Percentiles rank a stretch among this genome's conserved stretches.
Conservation (phyloP, 768 basidiomycete genomes). For the Amanita pallidorosea region DNA sequence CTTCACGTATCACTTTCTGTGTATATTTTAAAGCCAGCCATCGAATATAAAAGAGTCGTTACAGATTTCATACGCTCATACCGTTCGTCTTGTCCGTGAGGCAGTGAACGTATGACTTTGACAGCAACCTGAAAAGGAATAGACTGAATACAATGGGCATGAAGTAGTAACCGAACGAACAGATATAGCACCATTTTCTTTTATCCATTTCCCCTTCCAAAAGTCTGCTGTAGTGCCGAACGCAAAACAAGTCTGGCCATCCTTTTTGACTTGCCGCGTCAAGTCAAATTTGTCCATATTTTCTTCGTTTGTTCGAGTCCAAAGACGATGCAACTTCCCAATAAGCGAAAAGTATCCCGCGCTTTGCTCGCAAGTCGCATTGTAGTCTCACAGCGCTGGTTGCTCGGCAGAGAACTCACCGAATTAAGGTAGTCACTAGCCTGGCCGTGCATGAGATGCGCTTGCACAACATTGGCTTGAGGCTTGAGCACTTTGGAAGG, state of each 20-base stretch:
- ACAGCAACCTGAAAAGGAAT: not conserved
- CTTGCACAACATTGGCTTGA: too few relatives aligned
- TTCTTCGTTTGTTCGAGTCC: not conserved
- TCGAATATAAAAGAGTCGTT: not conserved
- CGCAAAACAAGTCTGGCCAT: conserved; percentile 7
- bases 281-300: not conserved
- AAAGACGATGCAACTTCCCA: too few relatives aligned
- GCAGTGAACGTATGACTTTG: conserved; percentile 3
- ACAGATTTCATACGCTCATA: not conserved
- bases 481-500: too few relatives aligned
- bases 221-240: conserved; percentile 11
- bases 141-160: not conserved
- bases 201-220: conserved; percentile 8
- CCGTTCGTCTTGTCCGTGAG: not conserved
- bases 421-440: too few relatives aligned
- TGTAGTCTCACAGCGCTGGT: too few relatives aligned
- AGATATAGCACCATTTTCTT: not conserved
- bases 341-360: too few relatives aligned
- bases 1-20: conserved; percentile 10
- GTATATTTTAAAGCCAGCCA: not conserved
- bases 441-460: too few relatives aligned
- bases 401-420: too few relatives aligned
- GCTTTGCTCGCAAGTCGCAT: too few relatives aligned
- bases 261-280: not conserved
- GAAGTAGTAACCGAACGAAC: not conserved